A percentile compares a stretch with the other conserved stretches of the same genome.
Conservation (phyloP, 1,284 basidiomycete species). For the Puccinia novopanici region DNA sequence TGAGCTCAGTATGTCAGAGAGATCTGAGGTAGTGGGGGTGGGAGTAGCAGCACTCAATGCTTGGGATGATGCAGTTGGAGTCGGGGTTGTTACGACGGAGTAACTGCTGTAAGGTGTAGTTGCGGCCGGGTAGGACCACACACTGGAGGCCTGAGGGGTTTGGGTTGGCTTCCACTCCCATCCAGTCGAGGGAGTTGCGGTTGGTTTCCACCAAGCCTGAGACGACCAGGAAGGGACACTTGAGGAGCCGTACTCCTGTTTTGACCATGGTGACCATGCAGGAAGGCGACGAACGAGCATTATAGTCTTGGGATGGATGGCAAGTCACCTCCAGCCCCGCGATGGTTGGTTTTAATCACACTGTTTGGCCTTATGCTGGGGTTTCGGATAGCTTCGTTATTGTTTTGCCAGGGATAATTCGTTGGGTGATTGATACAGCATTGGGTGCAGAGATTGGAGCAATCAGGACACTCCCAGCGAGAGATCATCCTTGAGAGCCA, state of each 20-base stretch:
- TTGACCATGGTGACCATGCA: background rate
- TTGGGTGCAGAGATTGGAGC: too few species aligned
- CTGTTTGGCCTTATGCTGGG: background rate
- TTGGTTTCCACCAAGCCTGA: background rate
- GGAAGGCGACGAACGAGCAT: slow-evolving; percentile 3
- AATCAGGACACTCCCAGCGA: background rate
- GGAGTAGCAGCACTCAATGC: background rate
- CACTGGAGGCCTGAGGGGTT: background rate
- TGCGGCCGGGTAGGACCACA: background rate
- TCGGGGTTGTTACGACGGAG: background rate
- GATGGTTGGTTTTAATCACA: background rate
- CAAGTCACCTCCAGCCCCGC: background rate
- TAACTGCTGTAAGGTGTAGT: background rate
- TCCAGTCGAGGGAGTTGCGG: background rate
- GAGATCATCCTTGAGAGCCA: slow-evolving; percentile 1
- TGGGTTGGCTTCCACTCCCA: background rate
- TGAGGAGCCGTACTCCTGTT: background rate
- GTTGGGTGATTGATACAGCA: too few species aligned
- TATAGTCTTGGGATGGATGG: background rate
- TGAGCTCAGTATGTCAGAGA: background rate
- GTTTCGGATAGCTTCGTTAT: too few species aligned
- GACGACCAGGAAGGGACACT: background rate
- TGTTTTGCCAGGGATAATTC: background rate
- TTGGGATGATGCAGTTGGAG: background rate
- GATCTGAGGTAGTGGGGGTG: background rate